Evolutionary conservation across 2,329 filamentous ascomycete species (phyloP).

Genomic region (Coniochaeta sp.): DNA sequence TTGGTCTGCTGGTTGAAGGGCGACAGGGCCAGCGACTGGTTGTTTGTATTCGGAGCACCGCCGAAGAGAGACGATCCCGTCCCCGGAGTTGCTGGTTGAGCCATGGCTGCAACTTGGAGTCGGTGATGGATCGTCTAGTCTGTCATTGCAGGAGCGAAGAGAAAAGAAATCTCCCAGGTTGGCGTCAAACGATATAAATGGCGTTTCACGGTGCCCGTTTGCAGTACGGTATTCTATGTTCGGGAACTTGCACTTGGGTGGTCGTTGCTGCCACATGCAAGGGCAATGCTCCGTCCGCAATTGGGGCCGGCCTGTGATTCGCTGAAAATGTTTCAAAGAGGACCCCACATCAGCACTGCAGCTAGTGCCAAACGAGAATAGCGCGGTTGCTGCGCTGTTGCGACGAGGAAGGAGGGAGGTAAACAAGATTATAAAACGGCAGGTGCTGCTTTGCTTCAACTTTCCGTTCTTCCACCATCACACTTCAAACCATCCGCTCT

Average conservation of each 20-base stretch:
- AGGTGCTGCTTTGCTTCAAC: slow-evolving; percentile 2
- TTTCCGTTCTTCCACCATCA: slow-evolving; percentile 6
- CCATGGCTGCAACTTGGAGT: slow-evolving; percentile 28
- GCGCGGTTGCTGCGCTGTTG: too few species aligned
- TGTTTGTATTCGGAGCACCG: slow-evolving; percentile 22
- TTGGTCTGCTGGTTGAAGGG: slow-evolving; percentile 10
- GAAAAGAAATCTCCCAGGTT: neutral
- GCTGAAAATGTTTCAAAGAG: too few species aligned
- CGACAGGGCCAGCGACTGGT: slow-evolving; percentile 18
- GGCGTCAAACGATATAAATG: neutral
- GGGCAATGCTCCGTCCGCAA: too few species aligned
- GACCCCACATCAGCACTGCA: too few species aligned
- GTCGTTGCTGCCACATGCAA: too few species aligned
- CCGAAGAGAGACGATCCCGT: slow-evolving; percentile 37
- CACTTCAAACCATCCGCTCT: slow-evolving; percentile 2
- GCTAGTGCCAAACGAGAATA: too few species aligned
- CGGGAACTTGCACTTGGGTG: too few species aligned
- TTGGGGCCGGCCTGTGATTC: too few species aligned
- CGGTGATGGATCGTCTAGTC: neutral
- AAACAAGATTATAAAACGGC: slow-evolving; percentile 13
- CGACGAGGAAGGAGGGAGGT: slow-evolving; percentile 3
- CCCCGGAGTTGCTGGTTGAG: slow-evolving; percentile 37
- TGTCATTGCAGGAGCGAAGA: slow-evolving; percentile 1
- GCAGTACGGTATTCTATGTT: too few species aligned
- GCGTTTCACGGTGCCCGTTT: too few species aligned